A percentile compares a stretch with the other conserved stretches of the same genome.
Evolutionary conservation across 345 rosid species (phyloP).

Genomic region (Salix viminalis): DNA sequence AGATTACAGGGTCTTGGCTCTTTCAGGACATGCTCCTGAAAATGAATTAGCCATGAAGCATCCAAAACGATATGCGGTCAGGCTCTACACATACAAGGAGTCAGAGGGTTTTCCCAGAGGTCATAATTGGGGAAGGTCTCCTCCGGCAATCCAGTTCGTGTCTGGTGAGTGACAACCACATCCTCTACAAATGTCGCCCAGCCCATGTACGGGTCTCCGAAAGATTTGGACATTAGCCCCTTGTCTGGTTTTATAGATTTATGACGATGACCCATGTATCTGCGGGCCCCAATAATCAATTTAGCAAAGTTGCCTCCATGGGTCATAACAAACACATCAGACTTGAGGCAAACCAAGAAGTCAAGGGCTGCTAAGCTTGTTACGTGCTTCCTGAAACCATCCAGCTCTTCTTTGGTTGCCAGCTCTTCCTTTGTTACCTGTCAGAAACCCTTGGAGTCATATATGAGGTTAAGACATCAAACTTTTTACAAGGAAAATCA

Average conservation of each 20-base stretch:
- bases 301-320: slow-evolving; percentile 99
- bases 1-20: background rate
- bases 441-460: slow-evolving; percentile 14
- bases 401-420: slow-evolving; percentile 70
- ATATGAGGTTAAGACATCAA: background rate
- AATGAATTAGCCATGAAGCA: slow-evolving; percentile 9
- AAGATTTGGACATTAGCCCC: slow-evolving; percentile 97
- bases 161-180: slow-evolving; percentile 88
- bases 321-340: slow-evolving; percentile 99
- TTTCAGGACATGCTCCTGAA: slow-evolving; percentile 4
- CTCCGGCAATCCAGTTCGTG: slow-evolving; percentile 94
- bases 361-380: slow-evolving; percentile 98
- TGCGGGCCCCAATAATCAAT: slow-evolving; percentile 89
- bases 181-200: slow-evolving; percentile 99
- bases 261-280: slow-evolving; percentile 93
- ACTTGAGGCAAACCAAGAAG: slow-evolving; percentile 90
- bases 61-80: slow-evolving; percentile 29
- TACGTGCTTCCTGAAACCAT: slow-evolving; percentile 85
- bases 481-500: background rate
- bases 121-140: slow-evolving; percentile 99
- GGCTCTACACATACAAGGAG: slow-evolving; percentile 99
- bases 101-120: slow-evolving; percentile 99
- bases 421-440: slow-evolving; percentile 99
- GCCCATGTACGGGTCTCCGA: slow-evolving; percentile 97
- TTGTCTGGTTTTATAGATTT: slow-evolving; percentile 98